Evolutionary conservation across 2,329 filamentous ascomycete genomes (phyloP), one percentile per base, ranked within the genome.

Genomic region (Thielaviopsis euricoi): DNA sequence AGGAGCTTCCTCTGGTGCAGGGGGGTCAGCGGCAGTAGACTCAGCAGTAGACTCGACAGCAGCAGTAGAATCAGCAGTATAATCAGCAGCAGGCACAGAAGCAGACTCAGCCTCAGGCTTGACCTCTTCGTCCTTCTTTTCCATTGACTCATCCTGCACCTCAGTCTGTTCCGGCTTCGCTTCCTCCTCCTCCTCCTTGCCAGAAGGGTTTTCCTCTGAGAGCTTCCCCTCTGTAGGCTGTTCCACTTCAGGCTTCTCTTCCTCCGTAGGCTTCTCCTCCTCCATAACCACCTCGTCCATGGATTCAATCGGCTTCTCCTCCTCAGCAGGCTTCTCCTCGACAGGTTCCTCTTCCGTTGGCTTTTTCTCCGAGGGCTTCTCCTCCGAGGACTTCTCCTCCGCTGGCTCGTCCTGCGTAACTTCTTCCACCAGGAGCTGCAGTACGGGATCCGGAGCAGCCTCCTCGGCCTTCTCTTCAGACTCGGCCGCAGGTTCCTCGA

Each of bases 341-440:
- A 33, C 58, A 10, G 51, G 48, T 7, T 64, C 63, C 25, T 26
- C 25, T 7, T 26, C 25, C 46, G 64, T 60, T 10, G 63, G 52
- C 21, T 63, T 59, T 15, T 66, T 64, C 25, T 65, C 66, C 1
- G 62, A 52, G 0, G 64, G 62, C 12, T 65, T 65, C 21, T 37
- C 54, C 1, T 22, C 46, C 2, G 61, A 53, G 13, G 57, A 49
- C 15, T 58, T 58, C 4, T 60, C 61, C 19, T 63, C 62, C 13
- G 25, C 29, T 52, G 55, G 50, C 49, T 64, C 65, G 52, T 64
- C 25, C 50, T 65, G 57, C 26, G 62, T 40, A 9, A 62, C 26
- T 49, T 64, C 56, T 37, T 62, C 40, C 26, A 15, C 33, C n/a
- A 26, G 21, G 19, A 53, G 49, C 21, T 43, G 33, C 7, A 52